These are phyloP conservation scores for Geosmithia putterillii DNA, from an alignment of 2,329 filamentous ascomycete species.

Conservation along the genomic window DNA sequence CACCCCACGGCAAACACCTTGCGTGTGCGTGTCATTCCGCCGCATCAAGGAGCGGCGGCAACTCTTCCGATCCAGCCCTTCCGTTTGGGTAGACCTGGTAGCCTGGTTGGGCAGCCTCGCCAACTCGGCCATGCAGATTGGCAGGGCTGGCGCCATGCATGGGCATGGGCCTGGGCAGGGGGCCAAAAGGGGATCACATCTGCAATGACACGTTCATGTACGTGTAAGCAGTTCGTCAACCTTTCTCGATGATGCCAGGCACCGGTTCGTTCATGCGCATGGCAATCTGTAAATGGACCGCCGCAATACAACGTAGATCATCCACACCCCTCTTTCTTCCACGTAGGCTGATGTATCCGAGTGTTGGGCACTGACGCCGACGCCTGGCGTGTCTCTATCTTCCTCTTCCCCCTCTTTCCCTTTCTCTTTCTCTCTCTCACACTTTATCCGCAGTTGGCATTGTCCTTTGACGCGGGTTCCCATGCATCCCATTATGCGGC, in stretches of 20 bases:
- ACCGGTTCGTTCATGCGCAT: background rate
- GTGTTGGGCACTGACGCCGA: background rate
- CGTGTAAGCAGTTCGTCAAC: background rate
- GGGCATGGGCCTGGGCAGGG: background rate
- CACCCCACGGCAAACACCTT: background rate
- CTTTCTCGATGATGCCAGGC: background rate
- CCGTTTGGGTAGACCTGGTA: background rate
- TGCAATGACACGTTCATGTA: too few relatives aligned
- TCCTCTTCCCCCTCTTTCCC: too few relatives aligned
- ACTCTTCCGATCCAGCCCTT: background rate
- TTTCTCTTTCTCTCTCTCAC: too few relatives aligned
- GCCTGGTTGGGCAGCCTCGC: background rate
- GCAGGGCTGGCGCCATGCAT: background rate
- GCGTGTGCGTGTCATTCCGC: background rate
- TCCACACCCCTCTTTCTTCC: too few relatives aligned
- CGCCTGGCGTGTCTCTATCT: background rate
- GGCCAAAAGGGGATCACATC: background rate
- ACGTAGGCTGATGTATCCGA: background rate
- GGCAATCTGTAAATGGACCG: background rate
- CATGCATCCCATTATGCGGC: too few relatives aligned
- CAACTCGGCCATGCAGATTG: background rate
- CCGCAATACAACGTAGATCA: background rate
- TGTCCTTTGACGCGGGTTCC: too few relatives aligned
- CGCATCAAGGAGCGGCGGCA: too few relatives aligned
- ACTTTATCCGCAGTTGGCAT: too few relatives aligned